A percentile compares a stretch with the other conserved stretches of the same genome.
These are phyloP conservation scores for Cryphonectria carpinicola DNA, from an alignment of 2,329 filamentous ascomycete genomes.

Conservation along the genomic window DNA sequence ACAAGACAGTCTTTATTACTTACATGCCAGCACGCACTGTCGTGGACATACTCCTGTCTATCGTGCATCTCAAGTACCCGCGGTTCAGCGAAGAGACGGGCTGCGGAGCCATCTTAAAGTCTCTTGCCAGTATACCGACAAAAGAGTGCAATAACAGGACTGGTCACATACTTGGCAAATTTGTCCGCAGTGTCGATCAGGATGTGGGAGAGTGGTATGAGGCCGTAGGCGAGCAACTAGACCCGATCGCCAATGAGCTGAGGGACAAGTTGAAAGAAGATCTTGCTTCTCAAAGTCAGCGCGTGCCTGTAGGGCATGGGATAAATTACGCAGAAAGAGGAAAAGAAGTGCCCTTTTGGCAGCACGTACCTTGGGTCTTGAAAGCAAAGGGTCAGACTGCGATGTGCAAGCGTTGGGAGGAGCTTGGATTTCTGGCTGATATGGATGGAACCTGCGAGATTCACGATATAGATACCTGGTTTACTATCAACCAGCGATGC, in stretches of 20 bases:
- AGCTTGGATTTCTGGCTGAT: background rate
- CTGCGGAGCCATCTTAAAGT: background rate
- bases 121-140: background rate
- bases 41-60: background rate
- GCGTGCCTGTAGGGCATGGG: background rate
- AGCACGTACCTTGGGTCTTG: background rate
- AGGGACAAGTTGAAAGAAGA: background rate
- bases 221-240: background rate
- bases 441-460: background rate
- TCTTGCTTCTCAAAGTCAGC: background rate
- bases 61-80: background rate
- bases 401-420: too few species aligned
- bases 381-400: background rate
- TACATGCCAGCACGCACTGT: background rate
- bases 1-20: too few species aligned
- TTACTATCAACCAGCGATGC: background rate
- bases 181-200: rapidly evolving
- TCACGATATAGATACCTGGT: background rate
- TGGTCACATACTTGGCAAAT: background rate
- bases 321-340: background rate
- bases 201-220: background rate
- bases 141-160: background rate
- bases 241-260: background rate
- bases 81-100: background rate
- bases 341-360: background rate